phyloP scores from a whole-genome alignment of 139 green algal species.

The Haematococcus sp. region DNA sequence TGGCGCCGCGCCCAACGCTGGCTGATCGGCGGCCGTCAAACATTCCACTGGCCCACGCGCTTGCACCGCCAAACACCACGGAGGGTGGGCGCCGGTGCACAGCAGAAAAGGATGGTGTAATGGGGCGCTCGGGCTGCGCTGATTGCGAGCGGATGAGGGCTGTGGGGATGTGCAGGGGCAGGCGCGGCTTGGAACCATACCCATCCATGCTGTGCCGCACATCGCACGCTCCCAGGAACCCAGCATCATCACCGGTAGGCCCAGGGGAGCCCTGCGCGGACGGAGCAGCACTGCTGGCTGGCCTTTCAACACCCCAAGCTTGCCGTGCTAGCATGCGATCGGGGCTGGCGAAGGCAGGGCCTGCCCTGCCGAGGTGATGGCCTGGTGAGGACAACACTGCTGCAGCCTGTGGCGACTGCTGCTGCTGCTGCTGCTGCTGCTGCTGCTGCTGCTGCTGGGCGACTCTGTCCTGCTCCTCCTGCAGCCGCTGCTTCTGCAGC shows the following conservation, averaged over 20 bases:
- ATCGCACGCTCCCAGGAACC: not conserved
- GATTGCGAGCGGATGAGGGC: not conserved
- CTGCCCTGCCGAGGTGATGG: not conserved
- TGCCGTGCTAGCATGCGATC: not conserved
- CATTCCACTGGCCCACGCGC: not conserved
- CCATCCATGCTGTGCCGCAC: not conserved
- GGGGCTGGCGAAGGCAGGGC: not conserved
- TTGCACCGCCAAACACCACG: not conserved
- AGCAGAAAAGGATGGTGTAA: not conserved
- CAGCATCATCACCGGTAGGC: not conserved
- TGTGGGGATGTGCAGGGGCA: not conserved
- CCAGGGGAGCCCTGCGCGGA: not conserved
- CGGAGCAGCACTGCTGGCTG: not conserved
- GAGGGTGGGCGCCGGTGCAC: not conserved
- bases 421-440: constrained; percentile 8
- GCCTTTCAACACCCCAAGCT: not conserved
- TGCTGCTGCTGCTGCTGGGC: constrained; percentile 8
- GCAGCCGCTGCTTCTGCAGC: constrained; percentile 1
- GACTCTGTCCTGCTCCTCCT: not conserved
- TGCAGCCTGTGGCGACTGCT: not conserved
- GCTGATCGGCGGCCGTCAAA: not conserved
- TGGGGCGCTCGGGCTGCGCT: not conserved
- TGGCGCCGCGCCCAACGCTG: not conserved
- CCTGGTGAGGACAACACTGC: not conserved
- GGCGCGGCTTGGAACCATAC: not conserved